Base-by-base conservation (phyloP, 371 early-diverging fungal species). In the Umbelopsis sp. region DNA sequence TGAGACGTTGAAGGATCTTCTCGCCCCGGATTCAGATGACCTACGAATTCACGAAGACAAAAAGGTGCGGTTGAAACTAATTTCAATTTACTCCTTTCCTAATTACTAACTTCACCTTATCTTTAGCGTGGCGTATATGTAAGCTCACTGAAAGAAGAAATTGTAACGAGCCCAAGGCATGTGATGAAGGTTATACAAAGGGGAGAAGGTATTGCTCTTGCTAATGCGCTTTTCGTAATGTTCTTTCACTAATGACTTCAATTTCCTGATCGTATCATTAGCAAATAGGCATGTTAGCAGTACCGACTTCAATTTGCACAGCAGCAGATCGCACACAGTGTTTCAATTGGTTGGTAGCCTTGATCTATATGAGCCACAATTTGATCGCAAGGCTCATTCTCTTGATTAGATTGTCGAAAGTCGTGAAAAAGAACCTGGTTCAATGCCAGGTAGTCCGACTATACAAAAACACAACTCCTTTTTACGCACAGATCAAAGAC, bases 291-390 rank as follows among this genome's bases (percentile, higher is more conserved):
- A 92, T 72, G 84, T 93, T 44, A 91, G 94, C 22, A 83, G 88
- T 0, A 99, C 99, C 12, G 93, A 97, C 75, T 96, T 91, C 80
- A 99, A 99, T 78, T 82, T 89, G 70, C 87, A 89, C 29, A 94
- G 94, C 70, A 94, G 94, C 66, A 87, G 99, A 69, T 93, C 94
- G n/a, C 99, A 99, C 76, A 95, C 98, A 2, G 89, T 99, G 18
- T 93, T 99, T 69, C 93, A 96, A 69, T 90, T 98, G 78, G 90
- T 95, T 50, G 76, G 37, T 46, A 35, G 0, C 7, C 18, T 48
- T 48, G 48, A 22, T 41, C 41, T 41, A 44, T 25, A 4, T 64
- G 0, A 1, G 48, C 22, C 24, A 12, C 24, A 29, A 32, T 35
- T 16, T 24, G 24, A 37, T 5, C 12, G 12, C 41, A 7, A 41